phyloP scores from a whole-genome alignment of 225 moss, liverwort and hornwort genomes.

The Pseudisothecium myosuroides region DNA sequence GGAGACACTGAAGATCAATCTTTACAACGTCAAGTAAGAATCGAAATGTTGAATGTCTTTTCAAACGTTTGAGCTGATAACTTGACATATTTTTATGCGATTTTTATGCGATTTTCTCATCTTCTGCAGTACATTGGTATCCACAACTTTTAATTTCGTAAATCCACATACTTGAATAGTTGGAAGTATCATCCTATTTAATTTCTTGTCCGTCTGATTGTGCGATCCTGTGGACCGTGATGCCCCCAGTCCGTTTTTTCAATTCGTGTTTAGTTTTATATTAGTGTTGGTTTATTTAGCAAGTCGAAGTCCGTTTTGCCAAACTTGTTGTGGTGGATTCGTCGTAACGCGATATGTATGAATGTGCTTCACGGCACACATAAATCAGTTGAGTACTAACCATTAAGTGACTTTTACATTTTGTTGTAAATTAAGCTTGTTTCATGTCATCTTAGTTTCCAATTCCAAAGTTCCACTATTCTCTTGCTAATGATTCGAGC shows the following conservation, averaged over 20 bases:
- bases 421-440: not conserved
- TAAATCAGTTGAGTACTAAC: not conserved
- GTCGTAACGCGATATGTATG: not conserved
- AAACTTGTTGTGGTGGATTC: not conserved
- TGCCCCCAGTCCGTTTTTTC: not conserved
- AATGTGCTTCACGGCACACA: not conserved
- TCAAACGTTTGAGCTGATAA: not conserved
- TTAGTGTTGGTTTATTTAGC: not conserved
- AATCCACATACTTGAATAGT: not conserved
- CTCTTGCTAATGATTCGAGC: not conserved
- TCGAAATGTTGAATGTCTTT: not conserved
- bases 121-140: not conserved
- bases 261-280: not conserved
- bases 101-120: not conserved
- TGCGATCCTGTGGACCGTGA: not conserved
- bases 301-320: not conserved
- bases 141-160: not conserved
- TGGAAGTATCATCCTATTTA: not conserved
- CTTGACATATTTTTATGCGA: not conserved
- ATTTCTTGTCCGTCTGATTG: not conserved
- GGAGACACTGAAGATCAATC: conserved; percentile 17
- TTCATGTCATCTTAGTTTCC: not conserved
- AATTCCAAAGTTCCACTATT: not conserved
- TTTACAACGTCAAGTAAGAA: conserved; percentile 34
- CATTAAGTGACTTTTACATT: not conserved